Conservation (phyloP, 2,329 filamentous ascomycete genomes). For the Fonsecaea pugnacius region DNA sequence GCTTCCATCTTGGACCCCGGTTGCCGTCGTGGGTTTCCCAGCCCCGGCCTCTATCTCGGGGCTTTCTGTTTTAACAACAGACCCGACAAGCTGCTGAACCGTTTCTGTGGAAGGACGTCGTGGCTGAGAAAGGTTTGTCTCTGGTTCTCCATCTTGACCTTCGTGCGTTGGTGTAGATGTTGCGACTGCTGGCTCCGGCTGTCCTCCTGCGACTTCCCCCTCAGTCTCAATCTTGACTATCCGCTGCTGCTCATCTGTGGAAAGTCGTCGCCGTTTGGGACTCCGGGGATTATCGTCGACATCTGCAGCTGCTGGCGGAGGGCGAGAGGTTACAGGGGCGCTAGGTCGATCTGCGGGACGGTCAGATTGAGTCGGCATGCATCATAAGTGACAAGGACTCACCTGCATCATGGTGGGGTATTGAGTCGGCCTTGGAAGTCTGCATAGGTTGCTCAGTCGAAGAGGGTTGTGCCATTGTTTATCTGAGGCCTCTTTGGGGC, state of each 20-base stretch:
- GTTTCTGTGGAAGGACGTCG: slow-evolving; percentile 42
- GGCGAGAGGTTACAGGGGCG: neutral
- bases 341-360: neutral
- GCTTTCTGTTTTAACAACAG: neutral
- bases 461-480: slow-evolving; percentile 19
- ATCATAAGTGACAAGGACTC: slow-evolving; percentile 1
- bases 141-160: slow-evolving; percentile 7
- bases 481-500: slow-evolving; percentile 4
- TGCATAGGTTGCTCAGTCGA: neutral
- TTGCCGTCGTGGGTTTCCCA: slow-evolving; percentile 2
- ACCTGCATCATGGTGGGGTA: slow-evolving; percentile 18
- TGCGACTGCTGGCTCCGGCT: neutral
- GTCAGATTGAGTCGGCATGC: neutral
- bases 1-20: slow-evolving; percentile 3
- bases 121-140: slow-evolving; percentile 25
- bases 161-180: slow-evolving; percentile 1
- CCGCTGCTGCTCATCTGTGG: slow-evolving; percentile 46
- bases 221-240: neutral
- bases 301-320: neutral
- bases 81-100: slow-evolving; percentile 39
- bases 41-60: neutral
- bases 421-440: neutral
- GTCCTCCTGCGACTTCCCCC: neutral
- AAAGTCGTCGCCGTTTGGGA: slow-evolving; percentile 34
- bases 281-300: slow-evolving; percentile 32